phyloP scores from a whole-genome alignment of 352 stramenopile genomes.

The Globisporangium paroecandrum region DNA sequence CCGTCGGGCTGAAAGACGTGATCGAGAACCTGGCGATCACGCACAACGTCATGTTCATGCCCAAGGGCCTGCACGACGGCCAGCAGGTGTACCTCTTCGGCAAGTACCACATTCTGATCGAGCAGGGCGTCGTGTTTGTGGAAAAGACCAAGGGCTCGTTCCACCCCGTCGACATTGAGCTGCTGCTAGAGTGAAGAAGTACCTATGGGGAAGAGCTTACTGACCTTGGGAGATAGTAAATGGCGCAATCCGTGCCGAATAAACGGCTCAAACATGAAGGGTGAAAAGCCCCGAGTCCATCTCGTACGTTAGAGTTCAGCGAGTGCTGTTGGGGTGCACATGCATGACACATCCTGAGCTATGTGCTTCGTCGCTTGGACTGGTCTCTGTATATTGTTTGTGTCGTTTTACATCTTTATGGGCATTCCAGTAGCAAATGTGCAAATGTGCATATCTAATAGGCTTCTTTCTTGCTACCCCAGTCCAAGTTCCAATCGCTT shows the following conservation, averaged over 20 bases:
- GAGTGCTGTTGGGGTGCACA: not conserved
- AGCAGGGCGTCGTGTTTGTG: slow-evolving; percentile 80
- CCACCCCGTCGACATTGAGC: slow-evolving; percentile 70
- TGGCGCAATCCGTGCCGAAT: no score
- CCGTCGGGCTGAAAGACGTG: slow-evolving; percentile 75
- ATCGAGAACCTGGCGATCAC: slow-evolving; percentile 78
- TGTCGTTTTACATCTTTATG: not conserved
- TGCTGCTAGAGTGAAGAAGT: slow-evolving; percentile 36
- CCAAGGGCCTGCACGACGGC: slow-evolving; percentile 70
- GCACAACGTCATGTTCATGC: slow-evolving; percentile 80
- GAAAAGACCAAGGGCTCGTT: slow-evolving; percentile 63
- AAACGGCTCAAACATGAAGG: no score
- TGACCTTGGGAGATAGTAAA: no score
- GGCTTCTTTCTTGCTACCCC: not conserved
- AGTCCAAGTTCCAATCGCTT: not conserved
- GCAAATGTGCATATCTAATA: slow-evolving; percentile 1
- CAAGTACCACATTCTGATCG: slow-evolving; percentile 79
- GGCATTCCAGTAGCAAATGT: not conserved
- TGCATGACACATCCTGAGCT: not conserved
- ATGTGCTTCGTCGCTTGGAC: not conserved
- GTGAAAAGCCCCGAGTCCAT: no score
- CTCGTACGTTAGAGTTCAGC: not conserved
- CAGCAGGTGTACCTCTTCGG: slow-evolving; percentile 82
- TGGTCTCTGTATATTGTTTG: not conserved
- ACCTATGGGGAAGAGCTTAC: not conserved